These are phyloP conservation scores for Pythium sukuiense DNA, from an alignment of 352 stramenopile species.

Conservation along the genomic window DNA sequence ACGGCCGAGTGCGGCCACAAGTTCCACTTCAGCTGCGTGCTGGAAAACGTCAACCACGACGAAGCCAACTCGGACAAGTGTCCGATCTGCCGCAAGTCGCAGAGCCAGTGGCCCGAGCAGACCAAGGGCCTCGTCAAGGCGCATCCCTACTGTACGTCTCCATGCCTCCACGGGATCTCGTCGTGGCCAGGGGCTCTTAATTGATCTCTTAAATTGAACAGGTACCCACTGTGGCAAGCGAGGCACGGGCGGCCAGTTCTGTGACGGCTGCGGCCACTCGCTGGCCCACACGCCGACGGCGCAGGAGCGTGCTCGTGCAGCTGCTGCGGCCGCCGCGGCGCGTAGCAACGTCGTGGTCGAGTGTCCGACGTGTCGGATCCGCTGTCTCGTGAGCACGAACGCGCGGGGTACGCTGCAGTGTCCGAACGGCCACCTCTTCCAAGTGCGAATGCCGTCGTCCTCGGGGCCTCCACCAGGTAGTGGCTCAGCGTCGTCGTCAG, in stretches of 20 bases:
- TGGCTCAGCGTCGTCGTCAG: conserved; percentile 2
- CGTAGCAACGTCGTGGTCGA: conserved; percentile 47
- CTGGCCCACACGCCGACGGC: conserved; percentile 45
- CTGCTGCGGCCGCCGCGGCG: conserved; percentile 26
- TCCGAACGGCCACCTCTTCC: conserved; percentile 47
- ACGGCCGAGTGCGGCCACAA: conserved; percentile 84
- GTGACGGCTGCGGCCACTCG: conserved; percentile 43
- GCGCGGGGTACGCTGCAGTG: conserved; percentile 45
- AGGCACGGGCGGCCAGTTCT: conserved; percentile 39
- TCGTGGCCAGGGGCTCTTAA: too few species aligned
- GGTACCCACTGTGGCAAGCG: conserved; percentile 44
- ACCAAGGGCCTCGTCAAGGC: conserved; percentile 84
- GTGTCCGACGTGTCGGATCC: conserved; percentile 43
- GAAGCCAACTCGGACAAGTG: conserved; percentile 89
- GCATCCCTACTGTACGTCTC: conserved; percentile 71
- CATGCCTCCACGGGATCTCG: too few species aligned
- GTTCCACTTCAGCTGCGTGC: conserved; percentile 84
- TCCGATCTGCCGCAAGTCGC: conserved; percentile 83
- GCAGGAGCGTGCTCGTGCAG: conserved; percentile 33
- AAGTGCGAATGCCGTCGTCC: conserved; percentile 37
- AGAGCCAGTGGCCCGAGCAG: conserved; percentile 85
- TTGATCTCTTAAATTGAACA: background rate
- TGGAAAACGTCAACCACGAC: conserved; percentile 90
- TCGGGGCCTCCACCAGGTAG: too few species aligned
- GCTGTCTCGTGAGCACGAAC: conserved; percentile 42